Conservation (phyloP, 2,329 filamentous ascomycete genomes). For the Neurospora sp. region DNA sequence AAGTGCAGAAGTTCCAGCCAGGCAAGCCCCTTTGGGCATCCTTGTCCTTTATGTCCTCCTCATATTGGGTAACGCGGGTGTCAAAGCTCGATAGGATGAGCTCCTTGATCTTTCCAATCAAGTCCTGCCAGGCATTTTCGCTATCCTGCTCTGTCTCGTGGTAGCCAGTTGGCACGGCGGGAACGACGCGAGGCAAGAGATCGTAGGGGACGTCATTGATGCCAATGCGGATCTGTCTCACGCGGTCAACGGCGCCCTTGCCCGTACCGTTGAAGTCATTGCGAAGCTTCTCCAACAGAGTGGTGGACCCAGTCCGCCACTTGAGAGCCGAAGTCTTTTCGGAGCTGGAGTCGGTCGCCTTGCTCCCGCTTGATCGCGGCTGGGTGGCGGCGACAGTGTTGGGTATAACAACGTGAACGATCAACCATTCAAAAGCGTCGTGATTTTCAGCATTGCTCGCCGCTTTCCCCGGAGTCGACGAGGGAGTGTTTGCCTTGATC, state of each 20-base stretch:
- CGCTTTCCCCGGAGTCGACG: slow-evolving; percentile 32
- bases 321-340: slow-evolving; percentile 58
- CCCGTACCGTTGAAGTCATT: slow-evolving; percentile 75
- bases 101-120: slow-evolving; percentile 78
- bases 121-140: slow-evolving; percentile 71
- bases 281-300: slow-evolving; percentile 79
- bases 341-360: slow-evolving; percentile 41
- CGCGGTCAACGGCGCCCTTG: slow-evolving; percentile 64
- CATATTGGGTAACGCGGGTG: slow-evolving; percentile 81
- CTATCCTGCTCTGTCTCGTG: slow-evolving; percentile 67
- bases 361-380: slow-evolving; percentile 51
- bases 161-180: slow-evolving; percentile 54
- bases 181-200: slow-evolving; percentile 51
- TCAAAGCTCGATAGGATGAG: slow-evolving; percentile 87
- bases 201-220: slow-evolving; percentile 61
- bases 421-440: slow-evolving; percentile 92
- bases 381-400: slow-evolving; percentile 75
- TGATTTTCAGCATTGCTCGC: slow-evolving; percentile 75
- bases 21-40: slow-evolving; percentile 79
- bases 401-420: slow-evolving; percentile 84
- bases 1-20: slow-evolving; percentile 99
- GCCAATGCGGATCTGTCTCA: slow-evolving; percentile 76
- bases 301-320: slow-evolving; percentile 71
- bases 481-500: slow-evolving; percentile 67
- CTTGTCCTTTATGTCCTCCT: slow-evolving; percentile 93